phyloP scores from a whole-genome alignment of 768 basidiomycete genomes.

The Tremella mesenterica region DNA sequence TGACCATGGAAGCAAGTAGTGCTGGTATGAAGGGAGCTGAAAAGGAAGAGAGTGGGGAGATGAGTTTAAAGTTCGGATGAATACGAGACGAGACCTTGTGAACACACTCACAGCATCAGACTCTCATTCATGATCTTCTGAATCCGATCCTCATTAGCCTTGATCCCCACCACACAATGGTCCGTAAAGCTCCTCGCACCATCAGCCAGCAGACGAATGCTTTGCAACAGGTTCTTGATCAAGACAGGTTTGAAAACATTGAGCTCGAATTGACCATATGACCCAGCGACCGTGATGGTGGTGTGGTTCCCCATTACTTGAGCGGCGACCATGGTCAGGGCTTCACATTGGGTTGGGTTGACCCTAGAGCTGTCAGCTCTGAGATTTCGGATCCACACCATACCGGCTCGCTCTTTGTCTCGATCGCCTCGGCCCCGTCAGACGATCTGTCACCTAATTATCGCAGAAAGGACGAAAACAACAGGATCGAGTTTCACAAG shows the following conservation, averaged over 20 bases:
- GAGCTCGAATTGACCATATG: slow-evolving; percentile 96
- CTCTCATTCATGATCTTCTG: slow-evolving; percentile 81
- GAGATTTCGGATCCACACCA: background rate
- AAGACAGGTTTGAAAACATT: slow-evolving; percentile 99
- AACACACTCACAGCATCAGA: slow-evolving; percentile 62
- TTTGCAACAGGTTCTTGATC: slow-evolving; percentile 94
- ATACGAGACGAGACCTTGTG: too few species aligned
- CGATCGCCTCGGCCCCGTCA: too few species aligned
- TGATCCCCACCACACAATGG: slow-evolving; percentile 91
- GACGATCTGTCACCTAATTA: too few species aligned
- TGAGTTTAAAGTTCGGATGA: too few species aligned
- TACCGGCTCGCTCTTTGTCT: too few species aligned
- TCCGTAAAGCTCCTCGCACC: slow-evolving; percentile 93
- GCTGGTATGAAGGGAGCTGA: too few species aligned
- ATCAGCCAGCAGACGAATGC: slow-evolving; percentile 85
- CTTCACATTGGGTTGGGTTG: slow-evolving; percentile 98
- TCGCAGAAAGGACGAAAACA: too few species aligned
- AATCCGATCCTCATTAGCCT: slow-evolving; percentile 93
- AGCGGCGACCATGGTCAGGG: slow-evolving; percentile 95
- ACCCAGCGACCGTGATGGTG: slow-evolving; percentile 79
- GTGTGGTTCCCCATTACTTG: slow-evolving; percentile 99
- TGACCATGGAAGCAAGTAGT: too few species aligned
- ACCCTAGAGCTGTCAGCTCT: slow-evolving; percentile 48
- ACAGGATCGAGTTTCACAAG: too few species aligned
- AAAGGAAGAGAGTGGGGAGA: too few species aligned